A percentile compares a stretch with the other conserved stretches of the same genome.
phyloP scores from a whole-genome alignment of 2,329 filamentous ascomycete genomes.

The Aspergillus aculeatinus region DNA sequence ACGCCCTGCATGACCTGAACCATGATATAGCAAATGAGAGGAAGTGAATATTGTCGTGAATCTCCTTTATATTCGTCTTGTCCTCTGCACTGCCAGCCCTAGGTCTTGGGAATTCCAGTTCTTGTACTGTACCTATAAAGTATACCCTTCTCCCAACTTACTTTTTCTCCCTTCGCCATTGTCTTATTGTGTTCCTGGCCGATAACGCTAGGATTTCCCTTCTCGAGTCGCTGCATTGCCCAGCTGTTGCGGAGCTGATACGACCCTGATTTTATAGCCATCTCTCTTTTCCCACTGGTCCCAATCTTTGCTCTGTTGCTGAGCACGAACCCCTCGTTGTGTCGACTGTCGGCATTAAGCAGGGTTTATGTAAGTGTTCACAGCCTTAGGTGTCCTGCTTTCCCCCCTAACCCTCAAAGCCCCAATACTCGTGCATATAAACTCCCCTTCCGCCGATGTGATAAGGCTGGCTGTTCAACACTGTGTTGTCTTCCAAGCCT shows the following conservation, averaged over 20 bases:
- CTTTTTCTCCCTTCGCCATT: not conserved
- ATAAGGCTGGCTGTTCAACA: constrained; percentile 9
- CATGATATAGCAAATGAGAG: constrained; percentile 48
- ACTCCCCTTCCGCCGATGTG: constrained; percentile 3
- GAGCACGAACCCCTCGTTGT: constrained; percentile 10
- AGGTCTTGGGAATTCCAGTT: constrained; percentile 9
- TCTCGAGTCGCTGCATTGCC: not conserved
- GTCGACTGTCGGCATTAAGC: constrained; percentile 2
- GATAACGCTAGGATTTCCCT: constrained; percentile 4
- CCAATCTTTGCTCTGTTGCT: not conserved
- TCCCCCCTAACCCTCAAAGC: not conserved
- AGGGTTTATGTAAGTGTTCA: constrained; percentile 7
- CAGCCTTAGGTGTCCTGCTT: constrained; percentile 1
- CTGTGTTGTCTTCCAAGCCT: constrained; percentile 2
- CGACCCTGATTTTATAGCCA: not conserved
- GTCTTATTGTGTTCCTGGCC: not conserved
- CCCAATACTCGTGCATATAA: constrained; percentile 4
- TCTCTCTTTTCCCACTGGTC: not conserved
- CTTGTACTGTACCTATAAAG: constrained; percentile 4
- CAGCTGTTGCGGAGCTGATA: not conserved
- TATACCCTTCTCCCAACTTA: not conserved
- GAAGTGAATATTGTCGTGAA: constrained; percentile 34
- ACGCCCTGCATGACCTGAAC: constrained; percentile 47
- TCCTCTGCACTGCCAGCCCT: constrained; percentile 16
- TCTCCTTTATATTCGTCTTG: constrained; percentile 37